Evolutionary conservation across 169 alveolate species (phyloP).

Genomic region (Miamiensis avidus): DNA sequence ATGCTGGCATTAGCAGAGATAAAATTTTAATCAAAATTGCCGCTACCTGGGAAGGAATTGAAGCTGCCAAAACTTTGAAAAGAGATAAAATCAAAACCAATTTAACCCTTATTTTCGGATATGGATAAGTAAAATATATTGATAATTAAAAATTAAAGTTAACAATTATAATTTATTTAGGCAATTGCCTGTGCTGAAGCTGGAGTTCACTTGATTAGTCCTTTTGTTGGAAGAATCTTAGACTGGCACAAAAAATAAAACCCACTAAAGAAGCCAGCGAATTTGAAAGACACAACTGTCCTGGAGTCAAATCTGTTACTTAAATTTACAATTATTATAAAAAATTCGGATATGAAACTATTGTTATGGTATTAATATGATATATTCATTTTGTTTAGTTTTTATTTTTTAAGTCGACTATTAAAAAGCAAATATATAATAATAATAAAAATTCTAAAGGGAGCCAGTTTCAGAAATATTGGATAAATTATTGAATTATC

Average conservation of each 20-base stretch:
- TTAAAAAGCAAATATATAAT: too few species aligned
- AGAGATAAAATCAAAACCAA: conserved; percentile 80
- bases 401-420: too few species aligned
- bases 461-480: conserved; percentile 81
- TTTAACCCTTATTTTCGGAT: conserved; percentile 80
- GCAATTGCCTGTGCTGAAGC: conserved; percentile 90
- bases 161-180: conserved; percentile 37
- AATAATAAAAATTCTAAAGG: conserved; percentile 28
- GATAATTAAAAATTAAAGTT: too few species aligned
- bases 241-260: conserved; percentile 76
- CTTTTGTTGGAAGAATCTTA: conserved; percentile 88
- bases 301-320: conserved; percentile 82
- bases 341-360: conserved; percentile 69
- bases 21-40: conserved; percentile 83
- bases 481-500: conserved; percentile 78
- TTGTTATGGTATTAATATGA: conserved; percentile 68
- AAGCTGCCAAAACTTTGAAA: conserved; percentile 80
- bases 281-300: conserved; percentile 65
- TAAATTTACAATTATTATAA: conserved; percentile 78
- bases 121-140: background rate
- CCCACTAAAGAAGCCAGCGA: conserved; percentile 38
- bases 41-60: conserved; percentile 90
- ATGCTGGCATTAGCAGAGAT: conserved; percentile 66
- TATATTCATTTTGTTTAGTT: background rate
- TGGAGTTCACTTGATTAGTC: conserved; percentile 80